phyloP scores from a whole-genome alignment of 805 yeast genomes.

The Metschnikowia colocasiae region DNA sequence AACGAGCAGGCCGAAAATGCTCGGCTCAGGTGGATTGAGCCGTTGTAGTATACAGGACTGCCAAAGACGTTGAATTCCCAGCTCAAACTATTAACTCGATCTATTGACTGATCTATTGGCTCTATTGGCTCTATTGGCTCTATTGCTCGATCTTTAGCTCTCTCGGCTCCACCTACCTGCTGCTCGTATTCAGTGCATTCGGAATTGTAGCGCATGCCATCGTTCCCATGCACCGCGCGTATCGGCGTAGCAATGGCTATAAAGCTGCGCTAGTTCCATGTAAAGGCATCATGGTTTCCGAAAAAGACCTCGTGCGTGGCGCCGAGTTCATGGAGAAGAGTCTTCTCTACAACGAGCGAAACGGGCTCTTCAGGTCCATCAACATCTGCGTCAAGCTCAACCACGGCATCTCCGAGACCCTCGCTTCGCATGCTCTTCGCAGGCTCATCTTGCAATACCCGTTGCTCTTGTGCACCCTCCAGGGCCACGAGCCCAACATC shows the following conservation, averaged over 20 bases:
- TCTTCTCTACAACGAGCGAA: constrained; percentile 9
- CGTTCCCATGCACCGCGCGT: not conserved
- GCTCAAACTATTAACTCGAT: no score
- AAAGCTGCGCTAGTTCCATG: not conserved
- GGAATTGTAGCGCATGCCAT: no score
- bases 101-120: no score
- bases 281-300: not conserved
- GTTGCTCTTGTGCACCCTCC: constrained; percentile 7
- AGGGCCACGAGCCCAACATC: constrained; percentile 8
- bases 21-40: no score
- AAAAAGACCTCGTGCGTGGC: constrained; percentile 8
- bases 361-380: constrained; percentile 7
- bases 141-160: no score
- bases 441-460: constrained; percentile 11
- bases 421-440: constrained; percentile 8
- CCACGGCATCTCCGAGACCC: constrained; percentile 2
- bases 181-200: no score
- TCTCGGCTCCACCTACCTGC: no score
- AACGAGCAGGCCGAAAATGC: no score
- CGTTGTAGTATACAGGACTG: no score
- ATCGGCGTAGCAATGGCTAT: not conserved
- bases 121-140: no score
- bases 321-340: constrained; percentile 9
- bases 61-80: no score
- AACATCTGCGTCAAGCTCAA: constrained; percentile 10